Percentiles rank a stretch among this genome's conserved stretches.
Evolutionary conservation across 495 filamentous ascomycete species (phyloP).

Genomic region (Staphylotrichum longicolle): DNA sequence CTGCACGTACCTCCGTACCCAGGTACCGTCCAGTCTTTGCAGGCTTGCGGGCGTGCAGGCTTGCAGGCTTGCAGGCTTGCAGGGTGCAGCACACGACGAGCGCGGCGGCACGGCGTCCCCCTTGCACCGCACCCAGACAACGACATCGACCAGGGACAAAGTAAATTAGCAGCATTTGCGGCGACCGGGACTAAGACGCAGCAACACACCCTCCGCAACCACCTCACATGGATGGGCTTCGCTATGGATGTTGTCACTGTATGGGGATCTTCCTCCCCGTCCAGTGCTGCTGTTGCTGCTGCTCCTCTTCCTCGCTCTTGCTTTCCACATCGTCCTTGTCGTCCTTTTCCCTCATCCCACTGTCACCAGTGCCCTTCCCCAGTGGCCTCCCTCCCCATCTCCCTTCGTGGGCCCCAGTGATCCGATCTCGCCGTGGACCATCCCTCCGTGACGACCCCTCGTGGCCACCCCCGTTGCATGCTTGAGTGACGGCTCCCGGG

Average conservation of each 20-base stretch:
- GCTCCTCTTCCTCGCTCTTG: not conserved
- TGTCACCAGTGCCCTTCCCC: not conserved
- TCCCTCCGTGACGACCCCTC: slow-evolving; percentile 15
- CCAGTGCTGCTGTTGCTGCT: slow-evolving; percentile 3
- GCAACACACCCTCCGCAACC: slow-evolving; percentile 34
- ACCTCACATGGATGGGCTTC: slow-evolving; percentile 34
- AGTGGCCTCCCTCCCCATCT: not conserved
- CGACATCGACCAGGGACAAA: slow-evolving; percentile 41
- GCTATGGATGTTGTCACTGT: slow-evolving; percentile 33
- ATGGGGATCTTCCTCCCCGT: slow-evolving; percentile 31
- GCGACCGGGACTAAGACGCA: slow-evolving; percentile 36
- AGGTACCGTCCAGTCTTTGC: not conserved
- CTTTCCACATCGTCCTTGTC: slow-evolving; percentile 1
- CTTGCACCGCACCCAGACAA: slow-evolving; percentile 37
- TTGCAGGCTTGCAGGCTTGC: not conserved
- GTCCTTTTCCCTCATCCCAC: not conserved
- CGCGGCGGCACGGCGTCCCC: slow-evolving; percentile 29
- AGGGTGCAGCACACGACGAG: slow-evolving; percentile 10
- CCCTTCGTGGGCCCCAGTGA: slow-evolving; percentile 11
- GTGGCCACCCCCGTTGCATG: slow-evolving; percentile 13
- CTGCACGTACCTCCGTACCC: slow-evolving; percentile 10
- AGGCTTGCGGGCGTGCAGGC: no score
- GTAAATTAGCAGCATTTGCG: slow-evolving; percentile 40
- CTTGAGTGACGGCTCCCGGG: not conserved
- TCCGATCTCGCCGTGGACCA: slow-evolving; percentile 17